Base-by-base conservation (phyloP, 352 stramenopile species). In the Phytophthora citrophthora region DNA sequence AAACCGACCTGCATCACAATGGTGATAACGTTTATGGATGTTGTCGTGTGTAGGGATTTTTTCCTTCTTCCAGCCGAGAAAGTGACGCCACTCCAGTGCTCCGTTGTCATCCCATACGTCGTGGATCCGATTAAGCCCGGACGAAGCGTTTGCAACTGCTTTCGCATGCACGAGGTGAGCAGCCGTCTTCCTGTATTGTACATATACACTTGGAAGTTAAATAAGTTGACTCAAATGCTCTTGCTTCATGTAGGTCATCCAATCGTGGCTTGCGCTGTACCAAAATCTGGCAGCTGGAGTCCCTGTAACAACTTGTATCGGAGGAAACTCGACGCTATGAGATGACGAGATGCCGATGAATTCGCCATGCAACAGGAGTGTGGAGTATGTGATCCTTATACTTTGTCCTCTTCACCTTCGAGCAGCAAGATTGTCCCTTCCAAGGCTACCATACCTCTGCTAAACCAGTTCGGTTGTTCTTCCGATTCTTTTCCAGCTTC, bases 131-230 rank as follows among this genome's bases (percentile, higher is more conserved):
- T 95, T 51, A 83, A 84, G 34, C 61, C 68, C 26, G 77, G 72
- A 24, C 74, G 81, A 54, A 89, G 68, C 61, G 90, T 95, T 47
- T 88, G 85, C 54, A 93, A 91, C 60, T 85, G 82, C 40, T 95
- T 94, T 54, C 83, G 86, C 20, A 93, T 95, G 77, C 78, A 84
- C 41, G 82, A 95, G 73, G 86, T 90, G 31, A 45, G 61, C 9
- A 18, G 27, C n/a, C 6, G 6, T 31, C 24, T 39, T 8, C 23
- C 5, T 8, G 10, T 15, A 26, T 24, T 2, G 18, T 32, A 20
- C 20, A 20, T 20, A 20, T 20, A 20, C 20, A 20, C 20, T 20
- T 20, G 20, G 24, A 31, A 41, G n/a, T 31, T 8, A 4, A 36
- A 11, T 8, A 5, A 20, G 54, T 10, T 68, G 26, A 74, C 44